Evolutionary conservation across 495 filamentous ascomycete genomes (phyloP), one percentile per base, ranked within the genome.

Genomic region (Oleoguttula mirabilis): DNA sequence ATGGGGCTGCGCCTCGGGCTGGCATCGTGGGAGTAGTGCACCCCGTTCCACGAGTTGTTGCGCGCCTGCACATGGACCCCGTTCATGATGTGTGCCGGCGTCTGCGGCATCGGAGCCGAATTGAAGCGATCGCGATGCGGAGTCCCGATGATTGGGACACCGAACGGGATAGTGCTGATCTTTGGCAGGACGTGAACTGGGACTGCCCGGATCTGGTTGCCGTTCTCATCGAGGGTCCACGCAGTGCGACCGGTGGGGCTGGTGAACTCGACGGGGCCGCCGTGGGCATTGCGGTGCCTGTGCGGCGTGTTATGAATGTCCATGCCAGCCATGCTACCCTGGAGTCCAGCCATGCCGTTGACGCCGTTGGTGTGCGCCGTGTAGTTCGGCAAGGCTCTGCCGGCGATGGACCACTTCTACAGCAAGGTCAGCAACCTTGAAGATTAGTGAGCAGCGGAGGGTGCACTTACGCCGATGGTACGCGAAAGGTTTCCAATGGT

Each of bases 231-330:
- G 11, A 41, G 5, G 30, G 14, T 3, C 38, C 34, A 48, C 14
- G 33, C 22, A 4, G 50, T 53, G 23, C 53, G 50, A 14, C 50
- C 46, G 19, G 50, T 53, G 23, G 45, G 41, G 17, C 45, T 53
- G 4, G 15, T 23, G 36, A 12, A 43, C 11, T 50, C 17, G 22
- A 4, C 23, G 8, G 10, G 4, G 36, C 20, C 43, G n/a, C n/a
- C n/a, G n/a, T n/a, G n/a, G n/a, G n/a, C n/a, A n/a, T n/a, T n/a
- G n/a, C n/a, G n/a, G n/a, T n/a, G n/a, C n/a, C n/a, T n/a, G n/a
- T n/a, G n/a, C n/a, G n/a, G n/a, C n/a, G n/a, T n/a, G n/a, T n/a
- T n/a, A n/a, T n/a, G n/a, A n/a, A n/a, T n/a, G n/a, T n/a, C n/a
- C n/a, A n/a, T n/a, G n/a, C n/a, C n/a, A n/a, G n/a, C n/a, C n/a